These are phyloP conservation scores for Cladosporium colombiae DNA, from an alignment of 2,329 filamentous ascomycete species.

Conservation along the genomic window DNA sequence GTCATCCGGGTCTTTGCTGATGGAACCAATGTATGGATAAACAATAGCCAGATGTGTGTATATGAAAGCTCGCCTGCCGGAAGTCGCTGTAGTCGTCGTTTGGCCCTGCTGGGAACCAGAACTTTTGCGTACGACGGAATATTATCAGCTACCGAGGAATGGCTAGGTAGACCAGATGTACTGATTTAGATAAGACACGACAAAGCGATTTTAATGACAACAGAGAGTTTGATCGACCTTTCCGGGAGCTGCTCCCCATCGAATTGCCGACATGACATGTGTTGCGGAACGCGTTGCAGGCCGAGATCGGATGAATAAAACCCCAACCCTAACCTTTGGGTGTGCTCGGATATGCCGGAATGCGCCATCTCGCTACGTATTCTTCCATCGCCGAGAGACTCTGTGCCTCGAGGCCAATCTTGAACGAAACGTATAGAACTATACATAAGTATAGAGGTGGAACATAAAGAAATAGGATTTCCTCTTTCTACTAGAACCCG, in stretches of 20 bases:
- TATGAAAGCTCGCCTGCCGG: not conserved
- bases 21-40: not conserved
- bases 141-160: not conserved
- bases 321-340: not conserved
- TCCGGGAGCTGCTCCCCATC: not conserved
- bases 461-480: not conserved
- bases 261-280: not conserved
- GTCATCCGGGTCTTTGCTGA: not conserved
- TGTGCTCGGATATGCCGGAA: not conserved
- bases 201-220: not conserved
- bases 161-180: not conserved
- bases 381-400: not conserved
- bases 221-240: not conserved
- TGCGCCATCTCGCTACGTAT: not conserved
- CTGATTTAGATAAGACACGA: not conserved
- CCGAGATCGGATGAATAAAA: not conserved
- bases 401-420: not conserved
- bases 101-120: not conserved
- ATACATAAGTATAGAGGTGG: not conserved
- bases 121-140: not conserved
- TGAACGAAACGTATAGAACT: not conserved
- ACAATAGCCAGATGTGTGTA: too few relatives aligned
- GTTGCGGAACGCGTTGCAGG: not conserved
- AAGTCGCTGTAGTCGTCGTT: not conserved
- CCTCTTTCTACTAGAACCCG: not conserved